Evolutionary conservation across 176 grass and related monocot genomes (phyloP).

Genomic region (Metroxylon sagu): DNA sequence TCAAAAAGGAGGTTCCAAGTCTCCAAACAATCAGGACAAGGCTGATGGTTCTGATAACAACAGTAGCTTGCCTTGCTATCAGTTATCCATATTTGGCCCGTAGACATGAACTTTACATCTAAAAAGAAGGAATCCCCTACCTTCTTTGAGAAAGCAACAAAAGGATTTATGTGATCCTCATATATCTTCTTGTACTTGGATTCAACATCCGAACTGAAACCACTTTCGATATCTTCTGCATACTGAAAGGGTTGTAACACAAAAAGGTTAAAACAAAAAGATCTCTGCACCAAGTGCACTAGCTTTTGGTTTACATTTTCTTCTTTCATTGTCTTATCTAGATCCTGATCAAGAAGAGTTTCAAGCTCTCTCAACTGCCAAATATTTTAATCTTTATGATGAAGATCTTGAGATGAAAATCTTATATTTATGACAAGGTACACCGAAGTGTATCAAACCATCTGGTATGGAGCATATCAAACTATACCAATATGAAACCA

Average conservation of each 20-base stretch:
- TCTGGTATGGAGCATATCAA: slow-evolving; percentile 15
- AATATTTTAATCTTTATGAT: too few relatives aligned
- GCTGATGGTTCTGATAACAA: too few relatives aligned
- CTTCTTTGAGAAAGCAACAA: slow-evolving; percentile 99
- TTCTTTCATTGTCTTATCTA: too few relatives aligned
- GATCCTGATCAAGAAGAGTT: too few relatives aligned
- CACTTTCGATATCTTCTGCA: slow-evolving; percentile 97
- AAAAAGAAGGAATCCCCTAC: slow-evolving; percentile 21
- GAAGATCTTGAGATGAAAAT: too few relatives aligned
- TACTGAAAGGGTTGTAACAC: slow-evolving; percentile 34
- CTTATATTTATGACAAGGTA: too few relatives aligned
- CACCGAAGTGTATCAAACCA: slow-evolving; percentile 33
- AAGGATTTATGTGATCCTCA: slow-evolving; percentile 98
- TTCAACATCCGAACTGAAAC: slow-evolving; percentile 89
- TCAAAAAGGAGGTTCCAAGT: too few relatives aligned
- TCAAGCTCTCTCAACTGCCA: too few relatives aligned
- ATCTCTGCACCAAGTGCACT: background rate
- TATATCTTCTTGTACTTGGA: slow-evolving; percentile 99
- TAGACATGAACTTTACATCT: background rate
- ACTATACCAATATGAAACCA: background rate
- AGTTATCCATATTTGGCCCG: too few relatives aligned
- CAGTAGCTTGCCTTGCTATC: too few relatives aligned
- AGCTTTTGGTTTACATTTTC: too few relatives aligned
- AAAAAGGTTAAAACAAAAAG: slow-evolving; percentile 25
- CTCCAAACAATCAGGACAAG: too few relatives aligned